Percentiles rank a stretch among this genome's conserved stretches.
These are phyloP conservation scores for Pseudopyricularia cyperi DNA, from an alignment of 2,329 filamentous ascomycete genomes.

Conservation along the genomic window DNA sequence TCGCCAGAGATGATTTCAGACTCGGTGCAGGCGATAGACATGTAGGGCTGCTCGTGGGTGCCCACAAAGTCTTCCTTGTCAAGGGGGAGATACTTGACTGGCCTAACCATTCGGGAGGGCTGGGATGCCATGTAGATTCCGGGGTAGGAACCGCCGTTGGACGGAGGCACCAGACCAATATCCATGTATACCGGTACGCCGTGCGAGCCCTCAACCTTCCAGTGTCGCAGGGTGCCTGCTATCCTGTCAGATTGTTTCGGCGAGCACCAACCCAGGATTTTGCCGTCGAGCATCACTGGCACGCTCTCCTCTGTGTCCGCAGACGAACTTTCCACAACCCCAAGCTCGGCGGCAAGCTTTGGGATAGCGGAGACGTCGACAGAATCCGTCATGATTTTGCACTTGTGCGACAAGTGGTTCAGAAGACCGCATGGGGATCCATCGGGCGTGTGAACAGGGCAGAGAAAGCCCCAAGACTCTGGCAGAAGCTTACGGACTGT, in stretches of 20 bases:
- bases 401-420: constrained; percentile 93
- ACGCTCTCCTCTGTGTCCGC: constrained; percentile 74
- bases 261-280: constrained; percentile 79
- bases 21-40: constrained; percentile 91
- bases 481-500: constrained; percentile 90
- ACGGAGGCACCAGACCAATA: constrained; percentile 81
- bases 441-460: constrained; percentile 94
- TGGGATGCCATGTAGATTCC: constrained; percentile 89
- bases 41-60: constrained; percentile 91
- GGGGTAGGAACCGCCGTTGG: constrained; percentile 86
- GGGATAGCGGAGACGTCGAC: constrained; percentile 66
- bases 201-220: constrained; percentile 85
- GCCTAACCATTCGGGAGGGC: constrained; percentile 74
- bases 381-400: constrained; percentile 67
- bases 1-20: constrained; percentile 77
- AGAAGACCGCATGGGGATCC: constrained; percentile 87
- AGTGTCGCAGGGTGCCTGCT: constrained; percentile 77
- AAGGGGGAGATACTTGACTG: constrained; percentile 82
- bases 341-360: constrained; percentile 62
- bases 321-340: constrained; percentile 62
- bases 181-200: constrained; percentile 74
- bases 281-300: constrained; percentile 80
- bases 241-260: constrained; percentile 72
- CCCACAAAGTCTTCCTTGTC: constrained; percentile 81
- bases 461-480: constrained; percentile 96